Base-by-base conservation (phyloP, 495 filamentous ascomycete genomes). In the Tuber melanosporum region DNA sequence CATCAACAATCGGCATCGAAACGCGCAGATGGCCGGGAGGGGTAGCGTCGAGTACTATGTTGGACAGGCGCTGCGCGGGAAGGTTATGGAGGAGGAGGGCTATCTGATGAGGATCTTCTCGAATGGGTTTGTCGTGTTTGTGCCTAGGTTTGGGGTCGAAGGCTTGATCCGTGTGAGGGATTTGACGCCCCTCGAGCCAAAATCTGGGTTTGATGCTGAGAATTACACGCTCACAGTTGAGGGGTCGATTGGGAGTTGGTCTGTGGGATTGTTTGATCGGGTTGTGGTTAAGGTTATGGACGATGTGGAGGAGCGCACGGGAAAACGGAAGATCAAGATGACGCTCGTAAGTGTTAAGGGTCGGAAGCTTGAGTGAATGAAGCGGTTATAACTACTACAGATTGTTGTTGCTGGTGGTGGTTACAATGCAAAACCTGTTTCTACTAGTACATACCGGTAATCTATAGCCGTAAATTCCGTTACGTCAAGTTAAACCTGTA, bases 41-140 rank as follows among this genome's bases (percentile, higher is more conserved):
- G 94, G 96, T 46, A 93, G 91, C 80, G 92, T 98, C 76, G 94
- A 97, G 80, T 99, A 97, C 85, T 98, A 98, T 83, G 95, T 99
- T 12, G 95, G 95, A 0, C 95, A 98, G 85, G 93, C 94, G 3
- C 89, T 98, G 47, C 95, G 95, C 85, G 93, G 93, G 20, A 90
- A 91, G 57, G 89, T 93, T 15, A 81, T 82, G 8, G 90, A 92
- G 74, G 94, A 97, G 84, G 94, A 98, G 73, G 95, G 92, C 5
- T 98, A 96, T 83, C 90, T 98, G 39, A 97, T 99, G 92, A 92
- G 92, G 84, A 91, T 99, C 32, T 98, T 99, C 83, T 93, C 92
- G 80, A 99, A 99, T 84, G 95, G 95, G 7, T 94, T 97, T 76
- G 95, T 97, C 6, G 94, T 98, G 5, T 94, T 98, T 80, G 94